phyloP scores from a whole-genome alignment of 1,284 basidiomycete species.

The Hymenochaete sp. region DNA sequence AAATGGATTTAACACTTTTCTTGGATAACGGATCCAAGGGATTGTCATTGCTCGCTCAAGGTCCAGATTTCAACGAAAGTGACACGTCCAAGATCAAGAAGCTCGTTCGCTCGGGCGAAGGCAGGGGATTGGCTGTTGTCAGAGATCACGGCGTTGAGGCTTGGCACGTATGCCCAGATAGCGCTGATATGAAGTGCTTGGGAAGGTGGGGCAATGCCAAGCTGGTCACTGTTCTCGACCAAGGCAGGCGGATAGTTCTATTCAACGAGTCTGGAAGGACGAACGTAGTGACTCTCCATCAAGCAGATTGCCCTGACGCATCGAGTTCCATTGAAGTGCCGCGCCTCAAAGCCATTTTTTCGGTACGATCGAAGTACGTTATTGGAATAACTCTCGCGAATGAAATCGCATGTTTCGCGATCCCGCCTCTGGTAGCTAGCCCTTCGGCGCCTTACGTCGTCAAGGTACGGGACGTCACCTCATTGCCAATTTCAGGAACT shows the following conservation, averaged over 20 bases:
- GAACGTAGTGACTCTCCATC: conserved; percentile 7
- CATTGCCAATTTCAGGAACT: conserved; percentile 40
- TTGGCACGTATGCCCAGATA: conserved; percentile 45
- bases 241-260: conserved; percentile 32
- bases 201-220: conserved; percentile 47
- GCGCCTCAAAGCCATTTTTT: conserved; percentile 47
- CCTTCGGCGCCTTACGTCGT: conserved; percentile 26
- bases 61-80: conserved; percentile 32
- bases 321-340: conserved; percentile 37
- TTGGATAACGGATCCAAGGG: conserved; percentile 51
- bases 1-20: conserved; percentile 46
- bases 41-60: conserved; percentile 34
- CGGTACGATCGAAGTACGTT: conserved; percentile 40
- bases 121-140: conserved; percentile 58
- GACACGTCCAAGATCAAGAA: conserved; percentile 46
- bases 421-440: conserved; percentile 19
- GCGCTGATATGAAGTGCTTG: conserved; percentile 35
- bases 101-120: conserved; percentile 69
- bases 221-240: conserved; percentile 56
- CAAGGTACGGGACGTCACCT: conserved; percentile 34
- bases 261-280: conserved; percentile 2
- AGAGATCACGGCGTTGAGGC: conserved; percentile 51
- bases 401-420: conserved; percentile 35
- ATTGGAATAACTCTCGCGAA: conserved; percentile 51
- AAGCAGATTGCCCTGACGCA: background rate